phyloP scores from a whole-genome alignment of 768 basidiomycete genomes.

The Clathrus columnatus region DNA sequence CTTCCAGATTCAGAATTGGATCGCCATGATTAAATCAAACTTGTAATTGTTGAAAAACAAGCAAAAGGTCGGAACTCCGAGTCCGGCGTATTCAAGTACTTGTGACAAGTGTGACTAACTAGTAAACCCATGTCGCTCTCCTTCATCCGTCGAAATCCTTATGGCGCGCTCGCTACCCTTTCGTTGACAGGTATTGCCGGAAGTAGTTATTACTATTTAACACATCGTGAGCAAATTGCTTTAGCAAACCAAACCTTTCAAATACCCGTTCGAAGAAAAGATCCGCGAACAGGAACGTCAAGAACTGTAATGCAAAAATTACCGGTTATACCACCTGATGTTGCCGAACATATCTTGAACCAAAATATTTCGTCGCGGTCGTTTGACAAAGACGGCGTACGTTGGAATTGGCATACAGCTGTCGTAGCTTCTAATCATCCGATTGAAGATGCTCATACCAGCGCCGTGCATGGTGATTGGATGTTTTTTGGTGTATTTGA shows the following conservation, averaged over 20 bases:
- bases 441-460: constrained; percentile 72
- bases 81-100: no score
- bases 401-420: constrained; percentile 75
- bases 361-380: background rate
- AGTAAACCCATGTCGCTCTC: no score
- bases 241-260: constrained; percentile 7
- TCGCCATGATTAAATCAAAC: no score
- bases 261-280: background rate
- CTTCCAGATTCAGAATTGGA: no score
- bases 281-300: background rate
- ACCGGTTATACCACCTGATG: constrained; percentile 9
- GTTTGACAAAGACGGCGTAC: constrained; percentile 31
- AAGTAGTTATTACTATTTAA: background rate
- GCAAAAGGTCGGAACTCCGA: no score
- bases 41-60: no score
- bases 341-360: constrained; percentile 9
- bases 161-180: background rate
- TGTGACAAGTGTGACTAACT: no score
- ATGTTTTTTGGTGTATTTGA: constrained; percentile 88
- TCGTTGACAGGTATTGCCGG: background rate
- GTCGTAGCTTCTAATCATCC: constrained; percentile 79
- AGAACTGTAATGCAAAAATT: background rate
- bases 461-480: constrained; percentile 56
- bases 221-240: background rate
- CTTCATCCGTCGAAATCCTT: background rate